Conservation (phyloP, 2,329 filamentous ascomycete species). For the Nemania sp. region DNA sequence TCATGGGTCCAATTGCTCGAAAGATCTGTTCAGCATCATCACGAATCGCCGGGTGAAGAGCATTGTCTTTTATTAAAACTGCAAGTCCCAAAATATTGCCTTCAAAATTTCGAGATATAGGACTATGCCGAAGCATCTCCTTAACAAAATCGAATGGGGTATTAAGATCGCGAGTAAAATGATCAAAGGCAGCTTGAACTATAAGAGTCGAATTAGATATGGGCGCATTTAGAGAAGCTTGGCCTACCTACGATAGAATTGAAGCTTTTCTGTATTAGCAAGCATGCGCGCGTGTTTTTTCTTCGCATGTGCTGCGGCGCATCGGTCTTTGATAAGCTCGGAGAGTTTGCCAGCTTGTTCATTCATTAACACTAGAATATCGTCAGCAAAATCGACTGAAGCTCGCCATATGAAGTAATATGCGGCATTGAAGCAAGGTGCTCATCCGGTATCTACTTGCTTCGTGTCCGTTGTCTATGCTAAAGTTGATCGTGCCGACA, state of each 20-base stretch:
- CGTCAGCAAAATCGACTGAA: slow-evolving; percentile 1
- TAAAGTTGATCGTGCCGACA: background rate
- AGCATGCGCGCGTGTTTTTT: slow-evolving; percentile 48
- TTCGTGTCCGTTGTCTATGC: background rate
- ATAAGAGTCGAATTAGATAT: no score
- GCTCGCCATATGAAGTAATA: background rate
- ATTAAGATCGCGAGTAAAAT: slow-evolving; percentile 38
- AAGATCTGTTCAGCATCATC: slow-evolving; percentile 38
- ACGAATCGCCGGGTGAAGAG: slow-evolving; percentile 22
- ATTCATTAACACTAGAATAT: slow-evolving; percentile 49
- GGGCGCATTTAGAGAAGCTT: no score
- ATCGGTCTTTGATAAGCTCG: slow-evolving; percentile 45
- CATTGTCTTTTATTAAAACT: slow-evolving; percentile 34
- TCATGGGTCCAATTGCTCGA: slow-evolving; percentile 38
- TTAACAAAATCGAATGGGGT: slow-evolving; percentile 42
- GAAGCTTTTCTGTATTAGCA: slow-evolving; percentile 31
- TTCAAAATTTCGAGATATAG: slow-evolving; percentile 38
- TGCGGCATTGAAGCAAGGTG: background rate
- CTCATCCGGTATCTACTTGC: background rate
- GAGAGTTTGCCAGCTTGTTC: slow-evolving; percentile 52
- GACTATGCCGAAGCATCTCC: slow-evolving; percentile 40
- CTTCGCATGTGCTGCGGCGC: slow-evolving; percentile 44
- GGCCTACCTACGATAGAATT: slow-evolving; percentile 22
- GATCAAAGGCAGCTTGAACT: slow-evolving; percentile 40
- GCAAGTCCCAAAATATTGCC: slow-evolving; percentile 39